These are phyloP conservation scores for Lepiota subincarnata DNA, from an alignment of 768 basidiomycete species.

Conservation along the genomic window DNA sequence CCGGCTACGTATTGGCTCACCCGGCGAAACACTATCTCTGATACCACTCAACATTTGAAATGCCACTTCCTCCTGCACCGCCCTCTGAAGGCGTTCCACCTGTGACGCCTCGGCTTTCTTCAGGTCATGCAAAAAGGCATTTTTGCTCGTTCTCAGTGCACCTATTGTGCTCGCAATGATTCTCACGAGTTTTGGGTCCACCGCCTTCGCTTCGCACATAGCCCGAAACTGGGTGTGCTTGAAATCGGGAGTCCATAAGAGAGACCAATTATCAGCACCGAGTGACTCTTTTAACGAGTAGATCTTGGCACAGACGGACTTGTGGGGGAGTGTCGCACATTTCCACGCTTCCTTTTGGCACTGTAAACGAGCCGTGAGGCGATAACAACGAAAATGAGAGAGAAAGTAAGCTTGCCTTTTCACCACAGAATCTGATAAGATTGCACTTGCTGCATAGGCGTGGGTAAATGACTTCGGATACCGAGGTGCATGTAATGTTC, in stretches of 20 bases:
- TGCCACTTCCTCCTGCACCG: no score
- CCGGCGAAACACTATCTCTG: no score
- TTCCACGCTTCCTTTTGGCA: constrained; percentile 18
- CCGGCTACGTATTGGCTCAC: no score
- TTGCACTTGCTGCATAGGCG: constrained; percentile 15
- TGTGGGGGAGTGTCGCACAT: constrained; percentile 11
- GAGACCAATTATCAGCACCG: constrained; percentile 6
- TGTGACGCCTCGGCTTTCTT: no score
- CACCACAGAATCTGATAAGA: constrained; percentile 15
- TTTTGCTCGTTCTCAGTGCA: no score
- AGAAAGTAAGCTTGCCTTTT: constrained; percentile 4
- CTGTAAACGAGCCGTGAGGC: constrained; percentile 1
- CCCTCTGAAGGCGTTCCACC: no score
- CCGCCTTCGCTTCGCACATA: constrained; percentile 11
- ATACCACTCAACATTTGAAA: no score
- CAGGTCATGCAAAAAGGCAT: no score
- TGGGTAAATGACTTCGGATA: constrained; percentile 2
- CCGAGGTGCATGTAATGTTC: constrained; percentile 12
- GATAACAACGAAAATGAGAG: not conserved
- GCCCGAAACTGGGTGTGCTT: constrained; percentile 11
- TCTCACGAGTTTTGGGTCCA: constrained; percentile 8
- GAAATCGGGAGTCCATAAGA: constrained; percentile 13
- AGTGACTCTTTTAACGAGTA: not conserved
- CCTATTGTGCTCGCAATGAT: constrained; percentile 2
- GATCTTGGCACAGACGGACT: constrained; percentile 13